These are phyloP conservation scores for Centrapalus pauciflorus DNA, from an alignment of 129 eudicot genomes.

Conservation along the genomic window DNA sequence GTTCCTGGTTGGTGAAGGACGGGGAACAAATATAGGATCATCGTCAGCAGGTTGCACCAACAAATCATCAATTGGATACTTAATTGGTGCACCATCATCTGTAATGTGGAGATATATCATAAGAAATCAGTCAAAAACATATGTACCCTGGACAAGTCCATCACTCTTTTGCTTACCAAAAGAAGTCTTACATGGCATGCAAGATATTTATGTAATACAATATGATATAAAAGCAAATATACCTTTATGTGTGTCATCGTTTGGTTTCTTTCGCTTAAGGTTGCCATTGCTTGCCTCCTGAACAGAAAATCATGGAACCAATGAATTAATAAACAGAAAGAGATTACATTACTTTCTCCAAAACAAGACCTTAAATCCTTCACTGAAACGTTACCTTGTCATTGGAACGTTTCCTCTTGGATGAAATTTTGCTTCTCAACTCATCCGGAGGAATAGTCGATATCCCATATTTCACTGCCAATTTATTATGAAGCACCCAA, in stretches of 20 bases:
- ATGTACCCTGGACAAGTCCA: neutral
- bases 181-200: neutral
- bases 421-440: conserved; percentile 34
- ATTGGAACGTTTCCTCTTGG: conserved; percentile 53
- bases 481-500: conserved; percentile 78
- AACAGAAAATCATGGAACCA: conserved; percentile 1
- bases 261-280: conserved; percentile 29
- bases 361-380: conserved; percentile 1
- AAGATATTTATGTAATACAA: neutral
- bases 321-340: neutral
- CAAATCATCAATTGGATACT: conserved; percentile 85
- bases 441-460: conserved; percentile 74
- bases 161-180: neutral
- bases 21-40: conserved; percentile 56
- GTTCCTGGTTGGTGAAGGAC: conserved; percentile 62
- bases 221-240: conserved; percentile 7
- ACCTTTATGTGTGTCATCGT: conserved; percentile 32
- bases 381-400: conserved; percentile 23
- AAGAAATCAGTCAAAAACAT: conserved; percentile 3
- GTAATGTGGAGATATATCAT: conserved; percentile 14
- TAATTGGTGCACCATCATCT: conserved; percentile 44
- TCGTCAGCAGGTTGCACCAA: conserved; percentile 57
- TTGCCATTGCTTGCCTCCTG: conserved; percentile 40
- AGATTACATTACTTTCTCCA: neutral
- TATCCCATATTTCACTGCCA: conserved; percentile 75